These are phyloP conservation scores for Coniochaeta prunicola DNA, from an alignment of 2,329 filamentous ascomycete genomes.

Conservation along the genomic window DNA sequence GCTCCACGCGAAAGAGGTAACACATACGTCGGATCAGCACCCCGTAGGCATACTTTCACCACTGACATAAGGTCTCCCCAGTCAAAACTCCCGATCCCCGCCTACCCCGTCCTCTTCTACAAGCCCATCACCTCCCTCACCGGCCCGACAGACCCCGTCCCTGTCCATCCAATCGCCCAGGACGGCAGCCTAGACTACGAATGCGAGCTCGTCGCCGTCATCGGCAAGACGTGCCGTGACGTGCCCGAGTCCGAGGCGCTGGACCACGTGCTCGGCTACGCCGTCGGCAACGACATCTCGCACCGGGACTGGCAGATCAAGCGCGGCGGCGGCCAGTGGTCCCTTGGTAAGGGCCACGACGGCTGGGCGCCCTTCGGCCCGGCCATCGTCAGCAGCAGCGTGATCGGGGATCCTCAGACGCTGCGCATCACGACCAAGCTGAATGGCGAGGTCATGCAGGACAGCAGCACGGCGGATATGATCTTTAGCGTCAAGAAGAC, in stretches of 20 bases:
- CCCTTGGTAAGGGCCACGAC: constrained; percentile 66
- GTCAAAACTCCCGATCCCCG: constrained; percentile 60
- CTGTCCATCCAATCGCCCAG: constrained; percentile 59
- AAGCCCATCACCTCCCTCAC: constrained; percentile 61
- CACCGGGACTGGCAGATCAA: constrained; percentile 71
- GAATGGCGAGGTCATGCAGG: constrained; percentile 51
- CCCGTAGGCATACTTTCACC: background rate
- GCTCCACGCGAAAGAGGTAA: constrained; percentile 61
- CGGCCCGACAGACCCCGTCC: constrained; percentile 59
- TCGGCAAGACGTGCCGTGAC: constrained; percentile 59
- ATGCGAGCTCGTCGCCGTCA: constrained; percentile 68
- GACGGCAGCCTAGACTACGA: constrained; percentile 67
- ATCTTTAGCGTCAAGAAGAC: constrained; percentile 55
- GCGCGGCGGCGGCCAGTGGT: constrained; percentile 63
- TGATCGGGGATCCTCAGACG: constrained; percentile 51
- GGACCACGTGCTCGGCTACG: constrained; percentile 68
- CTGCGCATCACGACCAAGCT: constrained; percentile 50
- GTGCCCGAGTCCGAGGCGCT: constrained; percentile 59
- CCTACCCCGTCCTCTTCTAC: constrained; percentile 67
- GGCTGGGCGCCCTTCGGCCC: constrained; percentile 70
- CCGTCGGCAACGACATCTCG: constrained; percentile 72
- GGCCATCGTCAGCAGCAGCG: constrained; percentile 52
- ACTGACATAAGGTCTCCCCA: constrained; percentile 13
- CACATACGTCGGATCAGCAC: background rate
- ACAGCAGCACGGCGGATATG: constrained; percentile 52